Percentiles rank a stretch among this genome's conserved stretches.
These are phyloP conservation scores for Pythium sp. DNA, from an alignment of 352 stramenopile species.

Conservation along the genomic window DNA sequence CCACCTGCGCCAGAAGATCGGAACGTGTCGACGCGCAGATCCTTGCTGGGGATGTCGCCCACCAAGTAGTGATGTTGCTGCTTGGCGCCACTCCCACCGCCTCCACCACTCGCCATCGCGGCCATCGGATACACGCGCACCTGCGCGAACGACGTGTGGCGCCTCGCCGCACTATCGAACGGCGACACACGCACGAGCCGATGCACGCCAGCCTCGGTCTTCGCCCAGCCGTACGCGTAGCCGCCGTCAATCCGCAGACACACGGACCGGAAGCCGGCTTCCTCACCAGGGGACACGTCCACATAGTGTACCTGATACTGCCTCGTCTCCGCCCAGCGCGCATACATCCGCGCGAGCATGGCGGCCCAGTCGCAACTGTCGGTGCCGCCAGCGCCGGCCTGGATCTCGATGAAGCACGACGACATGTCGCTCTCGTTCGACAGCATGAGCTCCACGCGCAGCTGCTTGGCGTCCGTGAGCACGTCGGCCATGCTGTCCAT, in stretches of 20 bases:
- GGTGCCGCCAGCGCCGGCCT: slow-evolving; percentile 87
- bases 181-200: slow-evolving; percentile 93
- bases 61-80: slow-evolving; percentile 9
- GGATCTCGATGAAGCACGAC: slow-evolving; percentile 80
- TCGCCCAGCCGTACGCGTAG: slow-evolving; percentile 92
- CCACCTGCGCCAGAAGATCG: slow-evolving; percentile 90
- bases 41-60: slow-evolving; percentile 66
- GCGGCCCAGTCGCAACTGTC: slow-evolving; percentile 96
- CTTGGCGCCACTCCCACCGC: slow-evolving; percentile 16
- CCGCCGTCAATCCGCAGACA: slow-evolving; percentile 54
- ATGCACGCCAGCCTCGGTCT: slow-evolving; percentile 94
- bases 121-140: slow-evolving; percentile 74
- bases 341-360: slow-evolving; percentile 97
- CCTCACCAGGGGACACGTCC: slow-evolving; percentile 82
- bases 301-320: slow-evolving; percentile 77
- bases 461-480: slow-evolving; percentile 38
- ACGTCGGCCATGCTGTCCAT: slow-evolving; percentile 36
- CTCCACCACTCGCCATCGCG: slow-evolving; percentile 16
- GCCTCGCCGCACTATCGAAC: slow-evolving; percentile 92
- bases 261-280: slow-evolving; percentile 68
- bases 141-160: slow-evolving; percentile 96
- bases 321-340: slow-evolving; percentile 49
- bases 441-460: slow-evolving; percentile 64
- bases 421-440: slow-evolving; percentile 48
- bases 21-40: slow-evolving; percentile 95